Evolutionary conservation across 2,329 filamentous ascomycete species (phyloP).

Genomic region (Aspergillus proliferans): DNA sequence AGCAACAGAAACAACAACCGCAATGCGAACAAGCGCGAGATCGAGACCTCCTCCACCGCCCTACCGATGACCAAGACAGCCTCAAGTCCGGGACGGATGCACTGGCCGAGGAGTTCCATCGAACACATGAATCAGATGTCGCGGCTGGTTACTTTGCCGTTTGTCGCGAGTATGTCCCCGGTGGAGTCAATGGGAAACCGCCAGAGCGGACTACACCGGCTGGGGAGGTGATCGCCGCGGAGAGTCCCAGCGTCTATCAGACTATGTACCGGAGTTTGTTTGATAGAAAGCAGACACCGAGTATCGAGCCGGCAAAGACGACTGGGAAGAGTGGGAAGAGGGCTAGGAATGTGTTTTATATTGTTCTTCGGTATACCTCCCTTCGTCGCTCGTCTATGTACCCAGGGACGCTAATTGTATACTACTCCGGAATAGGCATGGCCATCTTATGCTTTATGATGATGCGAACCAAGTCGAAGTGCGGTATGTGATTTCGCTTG

Average conservation of each 20-base stretch:
- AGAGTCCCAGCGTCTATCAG: slow-evolving; percentile 93
- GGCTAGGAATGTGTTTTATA: slow-evolving; percentile 85
- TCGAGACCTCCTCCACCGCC: slow-evolving; percentile 38
- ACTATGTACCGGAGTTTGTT: slow-evolving; percentile 97
- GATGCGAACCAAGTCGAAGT: slow-evolving; percentile 93
- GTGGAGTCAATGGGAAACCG: slow-evolving; percentile 86
- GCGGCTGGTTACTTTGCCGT: slow-evolving; percentile 94
- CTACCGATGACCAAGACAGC: slow-evolving; percentile 59
- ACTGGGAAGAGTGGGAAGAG: slow-evolving; percentile 48
- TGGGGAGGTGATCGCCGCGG: slow-evolving; percentile 67
- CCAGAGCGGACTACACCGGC: slow-evolving; percentile 78
- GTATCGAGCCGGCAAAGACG: slow-evolving; percentile 47
- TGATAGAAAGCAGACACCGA: slow-evolving; percentile 63
- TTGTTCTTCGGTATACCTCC: slow-evolving; percentile 67
- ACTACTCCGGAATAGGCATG: slow-evolving; percentile 55
- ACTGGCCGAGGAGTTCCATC: slow-evolving; percentile 56
- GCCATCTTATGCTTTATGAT: slow-evolving; percentile 95
- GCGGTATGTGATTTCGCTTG: slow-evolving; percentile 87
- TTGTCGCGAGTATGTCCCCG: slow-evolving; percentile 83
- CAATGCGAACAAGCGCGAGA: not conserved
- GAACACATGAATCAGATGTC: slow-evolving; percentile 64
- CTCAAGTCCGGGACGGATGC: slow-evolving; percentile 57
- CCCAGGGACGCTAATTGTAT: slow-evolving; percentile 11
- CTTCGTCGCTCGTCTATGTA: not conserved
- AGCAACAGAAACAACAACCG: slow-evolving; percentile 32